These are phyloP conservation scores for Taphrina flavorubra DNA, from an alignment of 1,139 yeast genomes.

Conservation along the genomic window DNA sequence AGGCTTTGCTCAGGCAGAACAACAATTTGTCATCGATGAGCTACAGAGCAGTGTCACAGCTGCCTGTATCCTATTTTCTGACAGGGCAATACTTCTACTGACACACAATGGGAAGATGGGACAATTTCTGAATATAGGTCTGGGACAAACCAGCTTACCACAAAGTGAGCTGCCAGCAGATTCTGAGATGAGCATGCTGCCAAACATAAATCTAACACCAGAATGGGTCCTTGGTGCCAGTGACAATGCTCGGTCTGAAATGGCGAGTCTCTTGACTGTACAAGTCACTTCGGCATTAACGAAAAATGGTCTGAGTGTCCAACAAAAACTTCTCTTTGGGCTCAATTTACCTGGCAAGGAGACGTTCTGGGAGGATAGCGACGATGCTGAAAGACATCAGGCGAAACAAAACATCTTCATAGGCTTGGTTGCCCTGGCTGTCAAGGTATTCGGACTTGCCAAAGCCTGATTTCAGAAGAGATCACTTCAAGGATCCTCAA, in stretches of 20 bases:
- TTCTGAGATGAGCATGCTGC: slow-evolving; percentile 9
- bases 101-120: slow-evolving; percentile 9
- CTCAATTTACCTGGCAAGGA: not conserved
- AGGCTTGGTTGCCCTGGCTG: not conserved
- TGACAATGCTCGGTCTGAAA: not conserved
- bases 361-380: not conserved
- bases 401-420: not conserved
- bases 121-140: not conserved
- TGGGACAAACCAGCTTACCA: not conserved
- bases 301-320: not conserved
- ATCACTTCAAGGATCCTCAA: not conserved
- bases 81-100: slow-evolving; percentile 1
- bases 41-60: not conserved
- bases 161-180: not conserved
- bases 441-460: slow-evolving; percentile 46
- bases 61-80: slow-evolving; percentile 7
- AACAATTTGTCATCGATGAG: not conserved
- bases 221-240: slow-evolving; percentile 8
- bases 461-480: not conserved
- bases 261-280: slow-evolving; percentile 17
- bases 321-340: slow-evolving; percentile 1
- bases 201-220: slow-evolving; percentile 8
- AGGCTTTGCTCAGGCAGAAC: slow-evolving; percentile 4
- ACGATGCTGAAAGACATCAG: not conserved
- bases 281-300: slow-evolving; percentile 15